These are phyloP conservation scores for Globisporangium lucens DNA, from an alignment of 352 stramenopile genomes.

Conservation along the genomic window DNA sequence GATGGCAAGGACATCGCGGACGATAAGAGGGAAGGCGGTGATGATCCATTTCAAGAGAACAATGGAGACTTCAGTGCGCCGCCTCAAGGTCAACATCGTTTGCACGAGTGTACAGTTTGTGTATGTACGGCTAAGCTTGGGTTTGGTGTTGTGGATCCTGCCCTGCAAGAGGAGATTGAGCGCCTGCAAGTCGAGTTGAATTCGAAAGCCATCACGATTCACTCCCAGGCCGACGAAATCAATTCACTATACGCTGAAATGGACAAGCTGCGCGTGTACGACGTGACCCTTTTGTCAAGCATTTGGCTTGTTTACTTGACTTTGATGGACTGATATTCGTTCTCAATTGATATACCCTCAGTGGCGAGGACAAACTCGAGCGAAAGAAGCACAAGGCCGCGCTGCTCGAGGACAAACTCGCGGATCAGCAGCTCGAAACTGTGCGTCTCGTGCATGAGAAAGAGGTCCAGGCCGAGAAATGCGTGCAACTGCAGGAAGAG, in stretches of 20 bases:
- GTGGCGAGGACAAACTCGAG: conserved; percentile 33
- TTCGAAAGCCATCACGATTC: conserved; percentile 51
- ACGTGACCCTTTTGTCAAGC: too few relatives aligned
- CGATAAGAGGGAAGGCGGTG: conserved; percentile 17
- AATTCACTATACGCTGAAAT: conserved; percentile 52
- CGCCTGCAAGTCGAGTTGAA: conserved; percentile 50
- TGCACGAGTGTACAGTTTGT: background rate
- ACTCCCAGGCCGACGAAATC: conserved; percentile 63
- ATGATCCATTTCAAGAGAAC: conserved; percentile 1
- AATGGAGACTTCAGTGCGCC: conserved; percentile 2
- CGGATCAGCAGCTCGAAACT: conserved; percentile 40
- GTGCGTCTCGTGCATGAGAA: conserved; percentile 53
- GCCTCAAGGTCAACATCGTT: conserved; percentile 1
- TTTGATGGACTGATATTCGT: background rate
- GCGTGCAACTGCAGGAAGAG: conserved; percentile 44
- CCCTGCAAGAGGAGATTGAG: conserved; percentile 56
- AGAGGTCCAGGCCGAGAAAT: conserved; percentile 39
- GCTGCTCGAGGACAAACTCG: conserved; percentile 28
- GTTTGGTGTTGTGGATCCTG: conserved; percentile 20
- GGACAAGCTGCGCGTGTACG: conserved; percentile 44
- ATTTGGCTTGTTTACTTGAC: too few relatives aligned
- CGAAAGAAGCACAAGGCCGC: conserved; percentile 35
- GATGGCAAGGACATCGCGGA: conserved; percentile 20
- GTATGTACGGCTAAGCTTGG: background rate
- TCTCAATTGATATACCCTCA: conserved; percentile 3